Conservation (phyloP, 805 yeast species). For the Spathaspora hagerdaliae region DNA sequence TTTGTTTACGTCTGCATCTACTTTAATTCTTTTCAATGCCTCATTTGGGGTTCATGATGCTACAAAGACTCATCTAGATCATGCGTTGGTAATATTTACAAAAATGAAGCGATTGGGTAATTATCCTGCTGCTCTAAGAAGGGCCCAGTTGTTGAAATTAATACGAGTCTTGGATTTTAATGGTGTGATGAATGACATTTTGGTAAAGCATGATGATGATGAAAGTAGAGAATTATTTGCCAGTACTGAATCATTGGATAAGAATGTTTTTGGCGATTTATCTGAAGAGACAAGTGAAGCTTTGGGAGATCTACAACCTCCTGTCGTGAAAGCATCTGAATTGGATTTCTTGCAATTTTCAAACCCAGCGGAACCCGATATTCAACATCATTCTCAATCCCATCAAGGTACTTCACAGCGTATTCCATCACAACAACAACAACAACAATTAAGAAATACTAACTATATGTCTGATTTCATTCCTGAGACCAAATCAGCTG, state of each 20-base stretch:
- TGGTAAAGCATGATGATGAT: slow-evolving; percentile 56
- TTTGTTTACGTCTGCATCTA: slow-evolving; percentile 71
- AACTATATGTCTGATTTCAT: neutral
- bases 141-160: slow-evolving; percentile 66
- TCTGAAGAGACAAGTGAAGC: neutral
- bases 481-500: slow-evolving; percentile 5
- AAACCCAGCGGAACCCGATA: slow-evolving; percentile 1
- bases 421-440: neutral
- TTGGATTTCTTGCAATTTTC: slow-evolving; percentile 23
- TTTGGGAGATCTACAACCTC: slow-evolving; percentile 1
- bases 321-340: slow-evolving; percentile 9
- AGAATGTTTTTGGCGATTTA: neutral
- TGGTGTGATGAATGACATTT: slow-evolving; percentile 55
- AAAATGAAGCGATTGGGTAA: slow-evolving; percentile 75
- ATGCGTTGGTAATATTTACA: slow-evolving; percentile 64
- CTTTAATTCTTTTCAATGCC: slow-evolving; percentile 67
- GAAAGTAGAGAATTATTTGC: neutral
- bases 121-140: slow-evolving; percentile 72
- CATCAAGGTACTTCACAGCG: neutral
- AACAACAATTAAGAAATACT: neutral
- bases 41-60: slow-evolving; percentile 82
- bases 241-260: neutral
- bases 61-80: slow-evolving; percentile 66
- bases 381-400: neutral
- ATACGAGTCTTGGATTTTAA: slow-evolving; percentile 65